Base-by-base conservation (phyloP, 129 eudicot species). In the Gnaphalium uliginosum region DNA sequence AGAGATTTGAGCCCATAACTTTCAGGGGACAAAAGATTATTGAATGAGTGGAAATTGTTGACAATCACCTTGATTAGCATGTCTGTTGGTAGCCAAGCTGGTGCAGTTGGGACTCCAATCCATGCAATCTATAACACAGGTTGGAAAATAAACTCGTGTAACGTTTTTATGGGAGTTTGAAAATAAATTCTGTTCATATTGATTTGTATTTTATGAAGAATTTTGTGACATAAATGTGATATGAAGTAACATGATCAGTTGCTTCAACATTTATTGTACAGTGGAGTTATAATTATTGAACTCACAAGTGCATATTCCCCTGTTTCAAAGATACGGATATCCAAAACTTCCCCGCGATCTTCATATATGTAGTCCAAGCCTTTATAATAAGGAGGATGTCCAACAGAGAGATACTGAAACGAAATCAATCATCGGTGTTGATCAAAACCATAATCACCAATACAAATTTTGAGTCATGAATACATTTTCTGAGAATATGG, bases 21-120 rank as follows among this genome's bases (percentile, higher is more conserved):
- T 54, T 25, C 39, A 6, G 0, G 60, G 7, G 22, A 22, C 57
- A 51, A 5, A 14, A 53, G 14, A 39, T 9, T 13, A 46, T 46
- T 14, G 6, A 46, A 46, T 46, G 17, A 14, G 53, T 46, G 53
- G 53, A 46, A 46, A 46, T 0, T 46, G 18, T 11, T 46, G 48
- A 8, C 5, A 63, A 19, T 48, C 83, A 88, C 96, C 96, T 88
- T 88, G 76, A 93, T 93, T 21, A 93, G 92, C 98, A 93, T 93
- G 46, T 93, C 96, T 15, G 96, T 93, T 61, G 98, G 96, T 71
- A 93, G 92, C 98, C 98, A 93, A 86, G 98, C 96, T 80, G 98
- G 98, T 53, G 98, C 95, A 25, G 96, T 93, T 51, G 98, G 96
- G 68, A 93, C 77, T 71, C 98, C 98, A 61, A 93, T 87, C 98